Percentiles rank a stretch among this genome's conserved stretches.
Evolutionary conservation across 2,329 filamentous ascomycete species (phyloP).

Genomic region (Fusarium sp.): DNA sequence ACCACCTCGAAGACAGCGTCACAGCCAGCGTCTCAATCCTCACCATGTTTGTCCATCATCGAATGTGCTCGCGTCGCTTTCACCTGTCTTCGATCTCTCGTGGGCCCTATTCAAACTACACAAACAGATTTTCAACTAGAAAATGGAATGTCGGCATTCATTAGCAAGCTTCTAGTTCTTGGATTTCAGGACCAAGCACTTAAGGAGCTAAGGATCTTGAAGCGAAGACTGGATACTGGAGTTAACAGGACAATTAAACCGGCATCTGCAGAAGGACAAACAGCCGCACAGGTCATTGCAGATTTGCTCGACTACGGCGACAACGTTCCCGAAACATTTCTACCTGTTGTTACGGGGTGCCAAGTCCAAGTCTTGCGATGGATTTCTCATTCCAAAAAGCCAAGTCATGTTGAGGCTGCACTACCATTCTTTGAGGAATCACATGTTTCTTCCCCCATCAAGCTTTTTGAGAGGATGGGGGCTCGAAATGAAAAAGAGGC

Average conservation of each 20-base stretch:
- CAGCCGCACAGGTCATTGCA: constrained; percentile 57
- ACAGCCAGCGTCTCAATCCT: constrained; percentile 51
- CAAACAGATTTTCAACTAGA: constrained; percentile 78
- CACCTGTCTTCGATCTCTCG: constrained; percentile 70
- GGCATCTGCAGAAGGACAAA: constrained; percentile 50
- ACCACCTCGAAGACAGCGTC: constrained; percentile 54
- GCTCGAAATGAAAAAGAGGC: constrained; percentile 60
- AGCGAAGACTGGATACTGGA: constrained; percentile 68
- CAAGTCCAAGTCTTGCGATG: constrained; percentile 76
- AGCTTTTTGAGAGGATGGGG: constrained; percentile 65
- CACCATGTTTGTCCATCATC: constrained; percentile 68
- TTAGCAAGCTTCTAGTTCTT: constrained; percentile 74
- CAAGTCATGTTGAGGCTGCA: constrained; percentile 69
- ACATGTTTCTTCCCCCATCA: constrained; percentile 68
- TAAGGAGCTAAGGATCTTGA: constrained; percentile 76
- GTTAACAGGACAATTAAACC: constrained; percentile 53
- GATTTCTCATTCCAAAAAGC: constrained; percentile 70
- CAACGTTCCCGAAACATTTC: constrained; percentile 58
- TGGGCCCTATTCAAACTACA: constrained; percentile 65
- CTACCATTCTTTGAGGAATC: constrained; percentile 67
- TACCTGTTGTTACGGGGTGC: constrained; percentile 70
- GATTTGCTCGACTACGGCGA: constrained; percentile 74
- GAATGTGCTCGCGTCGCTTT: constrained; percentile 80
- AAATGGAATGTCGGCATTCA: constrained; percentile 77
- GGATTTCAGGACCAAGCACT: constrained; percentile 76